These are phyloP conservation scores for Tuber indicum DNA, from an alignment of 495 filamentous ascomycete species.

Conservation along the genomic window DNA sequence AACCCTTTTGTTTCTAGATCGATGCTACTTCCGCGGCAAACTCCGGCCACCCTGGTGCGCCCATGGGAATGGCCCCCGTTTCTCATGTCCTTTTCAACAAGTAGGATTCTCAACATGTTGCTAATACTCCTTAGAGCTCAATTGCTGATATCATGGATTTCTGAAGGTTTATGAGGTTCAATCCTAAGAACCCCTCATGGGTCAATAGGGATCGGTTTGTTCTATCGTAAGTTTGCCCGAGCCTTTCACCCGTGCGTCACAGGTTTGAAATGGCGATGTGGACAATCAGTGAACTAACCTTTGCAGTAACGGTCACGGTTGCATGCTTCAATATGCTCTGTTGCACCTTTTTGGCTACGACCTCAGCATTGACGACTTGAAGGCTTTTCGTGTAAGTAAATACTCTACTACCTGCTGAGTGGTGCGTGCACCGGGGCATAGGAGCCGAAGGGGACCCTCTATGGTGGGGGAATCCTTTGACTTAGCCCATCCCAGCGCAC, in stretches of 20 bases:
- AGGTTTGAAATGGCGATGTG: not conserved
- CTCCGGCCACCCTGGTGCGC: slow-evolving; percentile 96
- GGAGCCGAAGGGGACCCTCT: not conserved
- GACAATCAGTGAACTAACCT: slow-evolving; percentile 17
- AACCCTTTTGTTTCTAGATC: slow-evolving; percentile 53
- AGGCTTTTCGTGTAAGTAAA: slow-evolving; percentile 63
- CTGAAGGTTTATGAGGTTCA: slow-evolving; percentile 82
- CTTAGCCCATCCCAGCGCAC: not conserved
- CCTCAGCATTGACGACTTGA: slow-evolving; percentile 80
- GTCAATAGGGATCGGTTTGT: slow-evolving; percentile 96
- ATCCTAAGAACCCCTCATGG: slow-evolving; percentile 98
- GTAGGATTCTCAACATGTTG: slow-evolving; percentile 11
- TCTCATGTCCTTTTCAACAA: slow-evolving; percentile 98
- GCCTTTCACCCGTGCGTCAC: not conserved
- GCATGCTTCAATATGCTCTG: slow-evolving; percentile 98
- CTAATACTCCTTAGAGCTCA: not conserved
- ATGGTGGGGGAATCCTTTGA: not conserved
- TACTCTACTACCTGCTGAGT: not conserved
- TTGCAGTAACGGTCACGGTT: slow-evolving; percentile 88
- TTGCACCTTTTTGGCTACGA: slow-evolving; percentile 94
- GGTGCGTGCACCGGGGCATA: not conserved
- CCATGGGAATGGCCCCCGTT: slow-evolving; percentile 98
- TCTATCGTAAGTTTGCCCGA: slow-evolving; percentile 71
- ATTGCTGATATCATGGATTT: not conserved
- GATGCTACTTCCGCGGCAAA: slow-evolving; percentile 96